Evolutionary conservation across 257 asterid species (phyloP), one percentile per base, ranked within the genome.

Genomic region (Euphrasia confusa): DNA sequence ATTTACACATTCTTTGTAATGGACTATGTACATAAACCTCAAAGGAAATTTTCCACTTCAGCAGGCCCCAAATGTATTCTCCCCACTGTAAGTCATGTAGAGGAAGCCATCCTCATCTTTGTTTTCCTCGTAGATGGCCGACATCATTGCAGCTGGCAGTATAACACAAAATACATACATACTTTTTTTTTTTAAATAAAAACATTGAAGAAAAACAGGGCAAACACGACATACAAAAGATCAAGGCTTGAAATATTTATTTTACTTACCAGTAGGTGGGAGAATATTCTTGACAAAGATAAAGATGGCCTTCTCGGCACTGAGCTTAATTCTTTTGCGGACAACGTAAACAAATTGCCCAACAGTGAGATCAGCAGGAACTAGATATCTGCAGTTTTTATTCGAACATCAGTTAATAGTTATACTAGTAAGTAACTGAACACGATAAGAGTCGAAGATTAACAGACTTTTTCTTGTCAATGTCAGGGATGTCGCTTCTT

Each of bases 231-330:
- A 17, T 26, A n/a, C 49, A 10, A 37, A 3, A 7, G 13, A 58
- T 2, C 24, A 69, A 6, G 27, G n/a, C 14, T 37, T 21, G 24
- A 21, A n/a, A n/a, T n/a, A 21, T 21, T 21, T 21, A 1, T 70
- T 58, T 53, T 66, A 47, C 76, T 71, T 71, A 89, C 99, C 99
- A 47, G 97, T 89, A 9, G 99, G 99, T n/a, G 99, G 99, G 35
- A 92, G 95, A 69, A 84, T 79, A 69, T 86, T 89, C 80, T 89
- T 92, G 73, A 92, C 99, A 77, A 92, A 92, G 81, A 92, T 83
- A 73, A 92, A 92, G 56, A 92, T 92, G 53, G 99, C 99, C 72
- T 92, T 89, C 88, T 92, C 99, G 14, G 99, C 97, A 74, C 97
- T 78, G 56, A 92, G 97, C 86, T 92, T 92, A 60, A 92, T 92